These are phyloP conservation scores for Tricholoma furcatifolium DNA, from an alignment of 768 basidiomycete species.

Conservation along the genomic window DNA sequence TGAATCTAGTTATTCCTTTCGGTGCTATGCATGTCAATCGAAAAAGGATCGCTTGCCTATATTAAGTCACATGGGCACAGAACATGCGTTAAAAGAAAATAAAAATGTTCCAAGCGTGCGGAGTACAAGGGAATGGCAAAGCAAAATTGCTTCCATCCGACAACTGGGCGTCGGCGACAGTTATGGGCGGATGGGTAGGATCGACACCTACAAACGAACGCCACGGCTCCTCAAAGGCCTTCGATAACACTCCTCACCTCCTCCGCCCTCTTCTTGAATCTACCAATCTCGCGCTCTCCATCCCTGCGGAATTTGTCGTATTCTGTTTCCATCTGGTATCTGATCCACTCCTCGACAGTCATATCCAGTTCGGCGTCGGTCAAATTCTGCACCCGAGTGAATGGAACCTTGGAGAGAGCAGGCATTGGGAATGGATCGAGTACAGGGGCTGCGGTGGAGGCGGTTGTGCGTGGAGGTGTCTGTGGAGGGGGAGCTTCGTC, in stretches of 20 bases:
- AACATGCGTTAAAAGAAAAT: no score
- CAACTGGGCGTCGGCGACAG: no score
- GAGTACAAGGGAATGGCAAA: not conserved
- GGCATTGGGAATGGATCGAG: conserved; percentile 25
- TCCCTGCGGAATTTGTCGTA: conserved; percentile 53
- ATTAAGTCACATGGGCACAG: no score
- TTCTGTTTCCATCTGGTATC: conserved; percentile 70
- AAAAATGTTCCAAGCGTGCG: no score
- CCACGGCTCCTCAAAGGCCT: conserved; percentile 26
- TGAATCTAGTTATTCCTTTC: no score
- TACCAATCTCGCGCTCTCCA: conserved; percentile 41
- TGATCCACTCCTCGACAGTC: conserved; percentile 85
- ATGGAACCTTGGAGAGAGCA: conserved; percentile 44
- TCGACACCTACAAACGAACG: no score
- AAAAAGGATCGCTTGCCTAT: no score
- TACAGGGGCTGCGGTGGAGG: conserved; percentile 8
- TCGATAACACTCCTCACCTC: conserved; percentile 40
- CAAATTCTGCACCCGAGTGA: conserved; percentile 41
- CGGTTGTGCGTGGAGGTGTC: conserved; percentile 11
- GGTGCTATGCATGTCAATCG: no score
- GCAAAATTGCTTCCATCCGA: not conserved
- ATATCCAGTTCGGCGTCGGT: conserved; percentile 69
- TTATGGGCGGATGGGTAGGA: no score
- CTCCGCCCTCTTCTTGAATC: conserved; percentile 40
- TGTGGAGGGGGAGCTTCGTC: not conserved